A percentile compares a stretch with the other conserved stretches of the same genome.
phyloP scores from a whole-genome alignment of 2,329 filamentous ascomycete genomes.

The Apiospora hydei region DNA sequence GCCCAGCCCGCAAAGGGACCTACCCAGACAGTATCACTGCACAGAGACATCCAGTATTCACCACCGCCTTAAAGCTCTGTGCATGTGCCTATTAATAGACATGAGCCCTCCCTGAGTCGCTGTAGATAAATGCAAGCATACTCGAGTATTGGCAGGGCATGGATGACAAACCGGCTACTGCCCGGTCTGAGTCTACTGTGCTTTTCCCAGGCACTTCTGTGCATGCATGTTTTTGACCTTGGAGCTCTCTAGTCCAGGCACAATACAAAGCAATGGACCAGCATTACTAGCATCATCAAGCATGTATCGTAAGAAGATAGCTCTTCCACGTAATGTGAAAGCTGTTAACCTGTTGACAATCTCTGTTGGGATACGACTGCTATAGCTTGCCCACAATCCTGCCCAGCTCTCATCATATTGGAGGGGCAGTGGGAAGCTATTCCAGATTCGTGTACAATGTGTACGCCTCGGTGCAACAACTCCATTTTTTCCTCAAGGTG shows the following conservation, averaged over 20 bases:
- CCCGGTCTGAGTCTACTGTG: no score
- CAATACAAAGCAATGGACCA: background rate
- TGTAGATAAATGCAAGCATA: no score
- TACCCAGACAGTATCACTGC: background rate
- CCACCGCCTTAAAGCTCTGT: background rate
- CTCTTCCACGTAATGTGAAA: slow-evolving; percentile 26
- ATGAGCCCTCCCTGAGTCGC: background rate
- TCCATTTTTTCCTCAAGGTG: slow-evolving; percentile 18
- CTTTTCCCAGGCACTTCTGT: background rate
- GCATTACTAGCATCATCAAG: background rate
- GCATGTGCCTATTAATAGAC: background rate
- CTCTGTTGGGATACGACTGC: slow-evolving; percentile 18
- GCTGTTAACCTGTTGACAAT: slow-evolving; percentile 30
- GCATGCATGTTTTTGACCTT: background rate
- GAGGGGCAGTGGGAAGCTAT: slow-evolving; percentile 30
- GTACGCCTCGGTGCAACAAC: slow-evolving; percentile 12
- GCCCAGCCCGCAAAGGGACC: background rate
- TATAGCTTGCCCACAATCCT: slow-evolving; percentile 27
- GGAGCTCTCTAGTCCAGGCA: background rate
- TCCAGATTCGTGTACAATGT: slow-evolving; percentile 15
- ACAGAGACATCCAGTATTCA: background rate
- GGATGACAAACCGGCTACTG: no score
- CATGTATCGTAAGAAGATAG: background rate
- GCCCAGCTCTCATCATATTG: slow-evolving; percentile 29
- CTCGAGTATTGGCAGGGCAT: no score